Evolutionary conservation across 2,329 filamentous ascomycete genomes (phyloP).

Genomic region (Fusarium liriodendri): DNA sequence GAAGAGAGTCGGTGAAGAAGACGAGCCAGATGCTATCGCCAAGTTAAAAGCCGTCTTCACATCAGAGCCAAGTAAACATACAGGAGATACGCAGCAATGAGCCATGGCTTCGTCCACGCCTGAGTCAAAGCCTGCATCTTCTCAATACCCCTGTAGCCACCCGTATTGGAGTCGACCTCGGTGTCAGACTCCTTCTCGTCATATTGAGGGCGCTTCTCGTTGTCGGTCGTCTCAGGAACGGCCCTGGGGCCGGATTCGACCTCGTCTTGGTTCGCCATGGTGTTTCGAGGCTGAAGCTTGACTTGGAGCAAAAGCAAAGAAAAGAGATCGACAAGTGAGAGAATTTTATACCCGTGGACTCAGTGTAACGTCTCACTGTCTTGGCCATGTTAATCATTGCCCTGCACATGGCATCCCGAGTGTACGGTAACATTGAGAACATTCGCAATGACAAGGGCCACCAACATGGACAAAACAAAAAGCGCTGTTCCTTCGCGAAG

Average conservation of each 20-base stretch:
- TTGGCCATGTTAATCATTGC: not conserved
- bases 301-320: not conserved
- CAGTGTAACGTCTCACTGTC: constrained; percentile 8
- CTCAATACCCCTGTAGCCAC: constrained; percentile 43
- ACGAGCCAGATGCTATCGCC: constrained; percentile 52
- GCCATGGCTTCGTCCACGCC: constrained; percentile 50
- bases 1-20: constrained; percentile 53
- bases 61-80: not conserved
- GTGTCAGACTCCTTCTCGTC: not conserved
- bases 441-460: not conserved
- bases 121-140: constrained; percentile 51
- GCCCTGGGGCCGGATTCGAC: constrained; percentile 4
- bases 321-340: not conserved
- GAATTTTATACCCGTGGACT: constrained; percentile 1
- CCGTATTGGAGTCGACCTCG: constrained; percentile 6
- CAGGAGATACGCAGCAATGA: constrained; percentile 50
- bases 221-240: not conserved
- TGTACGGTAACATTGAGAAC: not conserved
- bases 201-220: not conserved
- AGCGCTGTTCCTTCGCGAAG: not conserved
- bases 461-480: not conserved
- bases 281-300: not conserved
- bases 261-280: constrained; percentile 4
- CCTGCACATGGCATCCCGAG: not conserved
- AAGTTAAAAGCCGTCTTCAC: not conserved